phyloP scores from a whole-genome alignment of 495 filamentous ascomycete genomes.

The Lindgomyces ingoldianus region DNA sequence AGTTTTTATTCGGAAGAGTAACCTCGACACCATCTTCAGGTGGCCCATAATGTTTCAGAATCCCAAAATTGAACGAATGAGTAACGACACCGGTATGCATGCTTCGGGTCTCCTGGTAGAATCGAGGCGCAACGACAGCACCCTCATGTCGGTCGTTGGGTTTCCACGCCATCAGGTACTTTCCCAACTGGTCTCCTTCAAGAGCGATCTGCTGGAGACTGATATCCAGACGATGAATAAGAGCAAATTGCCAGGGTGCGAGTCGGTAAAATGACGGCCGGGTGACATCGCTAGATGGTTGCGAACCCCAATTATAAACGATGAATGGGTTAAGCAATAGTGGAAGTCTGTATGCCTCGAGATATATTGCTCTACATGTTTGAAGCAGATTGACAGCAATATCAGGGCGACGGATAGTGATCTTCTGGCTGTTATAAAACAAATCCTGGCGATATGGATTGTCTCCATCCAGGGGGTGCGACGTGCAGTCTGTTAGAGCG shows the following conservation, averaged over 20 bases:
- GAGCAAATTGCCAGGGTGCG: conserved; percentile 31
- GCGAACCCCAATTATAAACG: background rate
- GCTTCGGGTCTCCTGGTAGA: background rate
- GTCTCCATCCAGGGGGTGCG: background rate
- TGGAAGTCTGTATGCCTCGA: conserved; percentile 29
- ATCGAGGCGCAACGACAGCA: conserved; percentile 7
- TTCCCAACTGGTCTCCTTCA: conserved; percentile 6
- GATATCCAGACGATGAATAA: conserved; percentile 24
- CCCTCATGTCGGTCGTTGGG: conserved; percentile 11
- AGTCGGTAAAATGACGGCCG: conserved; percentile 2
- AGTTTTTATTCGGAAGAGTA: background rate
- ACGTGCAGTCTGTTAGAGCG: conserved; percentile 4
- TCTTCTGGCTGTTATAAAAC: background rate
- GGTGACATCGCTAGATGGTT: background rate
- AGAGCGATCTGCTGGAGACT: conserved; percentile 24
- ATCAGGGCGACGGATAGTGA: background rate
- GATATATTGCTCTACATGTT: conserved; percentile 26
- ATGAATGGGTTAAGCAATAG: conserved; percentile 27
- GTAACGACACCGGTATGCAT: background rate
- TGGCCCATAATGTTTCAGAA: background rate
- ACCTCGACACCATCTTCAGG: background rate
- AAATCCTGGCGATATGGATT: background rate
- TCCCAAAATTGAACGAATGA: background rate
- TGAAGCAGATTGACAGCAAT: conserved; percentile 24
- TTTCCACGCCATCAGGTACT: background rate